phyloP scores from a whole-genome alignment of 2,329 filamentous ascomycete genomes.

The Cladophialophora carrionii region DNA sequence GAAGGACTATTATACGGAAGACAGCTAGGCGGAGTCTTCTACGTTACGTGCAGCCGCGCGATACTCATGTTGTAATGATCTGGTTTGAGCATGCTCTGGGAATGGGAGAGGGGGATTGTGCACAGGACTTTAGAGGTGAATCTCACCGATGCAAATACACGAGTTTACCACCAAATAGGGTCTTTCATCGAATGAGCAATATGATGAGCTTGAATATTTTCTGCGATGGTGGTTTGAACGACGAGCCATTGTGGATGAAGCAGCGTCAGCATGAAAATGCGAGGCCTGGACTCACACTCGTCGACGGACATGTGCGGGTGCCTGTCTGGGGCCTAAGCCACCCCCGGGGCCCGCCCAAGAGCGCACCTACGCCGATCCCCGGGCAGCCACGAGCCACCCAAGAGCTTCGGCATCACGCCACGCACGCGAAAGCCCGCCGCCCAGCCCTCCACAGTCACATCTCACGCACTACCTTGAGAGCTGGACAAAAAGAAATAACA shows the following conservation, averaged over 20 bases:
- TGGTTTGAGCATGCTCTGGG: background rate
- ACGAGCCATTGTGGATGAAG: background rate
- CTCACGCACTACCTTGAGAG: background rate
- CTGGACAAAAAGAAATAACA: background rate
- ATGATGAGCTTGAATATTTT: background rate
- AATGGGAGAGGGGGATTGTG: background rate
- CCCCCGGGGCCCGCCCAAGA: too few species aligned
- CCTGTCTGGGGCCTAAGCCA: background rate
- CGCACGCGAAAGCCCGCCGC: too few species aligned
- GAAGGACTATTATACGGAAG: conserved; percentile 32
- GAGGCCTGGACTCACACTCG: background rate
- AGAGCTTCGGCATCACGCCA: background rate
- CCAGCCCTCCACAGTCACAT: background rate
- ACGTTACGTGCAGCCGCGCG: background rate
- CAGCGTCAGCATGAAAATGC: background rate
- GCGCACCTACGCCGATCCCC: background rate
- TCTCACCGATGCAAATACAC: background rate
- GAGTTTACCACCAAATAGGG: background rate
- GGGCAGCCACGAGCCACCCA: background rate
- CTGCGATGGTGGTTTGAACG: background rate
- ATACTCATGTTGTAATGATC: background rate
- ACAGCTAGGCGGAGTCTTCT: background rate
- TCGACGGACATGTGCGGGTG: conserved; percentile 3
- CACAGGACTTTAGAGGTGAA: background rate
- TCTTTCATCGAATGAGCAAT: background rate